These are phyloP conservation scores for Aurantiochytrium sp. DNA, from an alignment of 108 stramenopile genomes.

Conservation along the genomic window DNA sequence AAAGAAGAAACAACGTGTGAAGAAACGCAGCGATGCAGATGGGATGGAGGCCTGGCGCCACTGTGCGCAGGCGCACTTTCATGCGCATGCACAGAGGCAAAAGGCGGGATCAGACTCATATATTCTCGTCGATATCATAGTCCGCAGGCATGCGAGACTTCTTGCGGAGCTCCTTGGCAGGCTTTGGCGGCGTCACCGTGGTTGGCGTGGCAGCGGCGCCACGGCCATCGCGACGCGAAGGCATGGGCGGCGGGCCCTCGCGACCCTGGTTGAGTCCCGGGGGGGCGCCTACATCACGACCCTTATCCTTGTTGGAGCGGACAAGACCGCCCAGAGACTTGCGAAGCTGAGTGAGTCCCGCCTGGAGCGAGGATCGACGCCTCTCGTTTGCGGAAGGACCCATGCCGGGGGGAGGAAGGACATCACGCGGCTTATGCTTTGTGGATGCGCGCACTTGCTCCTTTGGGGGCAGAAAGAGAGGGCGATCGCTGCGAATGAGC, in stretches of 20 bases:
- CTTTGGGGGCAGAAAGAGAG: not conserved
- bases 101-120: not conserved
- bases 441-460: not conserved
- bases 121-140: slow-evolving; percentile 7
- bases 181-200: not conserved
- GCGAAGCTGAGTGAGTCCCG: not conserved
- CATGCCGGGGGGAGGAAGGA: not conserved
- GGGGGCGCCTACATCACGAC: not conserved
- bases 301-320: not conserved
- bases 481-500: not conserved
- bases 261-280: not conserved
- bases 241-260: not conserved
- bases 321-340: not conserved
- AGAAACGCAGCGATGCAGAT: no score
- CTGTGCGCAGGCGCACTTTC: no score
- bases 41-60: no score
- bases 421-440: not conserved
- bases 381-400: not conserved
- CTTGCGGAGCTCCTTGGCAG: not conserved
- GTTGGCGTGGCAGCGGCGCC: not conserved
- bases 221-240: not conserved
- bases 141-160: not conserved
- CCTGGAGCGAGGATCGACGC: not conserved
- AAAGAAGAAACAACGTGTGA: no score
- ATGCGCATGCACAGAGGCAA: no score